Base-by-base conservation (phyloP, 768 basidiomycete genomes). In the Amanita rimosa region DNA sequence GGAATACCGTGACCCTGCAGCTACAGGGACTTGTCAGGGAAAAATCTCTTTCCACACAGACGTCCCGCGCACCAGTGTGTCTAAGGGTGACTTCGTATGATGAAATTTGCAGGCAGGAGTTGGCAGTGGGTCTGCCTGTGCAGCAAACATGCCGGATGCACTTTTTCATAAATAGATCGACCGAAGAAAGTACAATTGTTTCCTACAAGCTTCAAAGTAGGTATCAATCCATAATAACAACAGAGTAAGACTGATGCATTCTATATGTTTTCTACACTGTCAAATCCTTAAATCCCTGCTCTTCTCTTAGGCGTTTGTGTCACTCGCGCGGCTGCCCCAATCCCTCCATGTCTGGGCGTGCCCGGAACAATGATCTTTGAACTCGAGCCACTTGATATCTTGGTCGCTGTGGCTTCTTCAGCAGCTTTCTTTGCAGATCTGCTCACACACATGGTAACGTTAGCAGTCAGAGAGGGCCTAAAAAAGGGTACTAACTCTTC, bases 321-420 rank as follows among this genome's bases (percentile, higher is more conserved):
- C 26, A 84, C 69, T 44, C 85, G 71, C 16, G 75, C 62, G 22
- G 79, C 79, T 22, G 79, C 76, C 21, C 80, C 80, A 57, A 80
- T 71, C 3, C 83, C 84, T 6, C 75, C 68, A 61, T 84, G 81
- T 54, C 82, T 72, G 9, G 88, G 87, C 6, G 89, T 91, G 16
- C 87, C 86, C 24, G 87, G 87, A 6, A 89, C 76, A 44, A 84
- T 82, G 34, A 90, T 76, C 62, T 80, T 79, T 2, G 81, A 69
- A 48, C 64, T 64, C 46, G 77, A 74, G 3, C 76, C 74, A 37
- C 68, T 69, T 3, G 76, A 64, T 0, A 71, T 71, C 57, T 82
- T 77, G 46, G 67, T 67, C 0, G 77, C 75, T 51, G 78, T 58
- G 7, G 72, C 79, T 47, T 80, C 77, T 54, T 87, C 78, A 16